Conservation (phyloP, 2,329 filamentous ascomycete genomes). For the Emergomyces africanus region DNA sequence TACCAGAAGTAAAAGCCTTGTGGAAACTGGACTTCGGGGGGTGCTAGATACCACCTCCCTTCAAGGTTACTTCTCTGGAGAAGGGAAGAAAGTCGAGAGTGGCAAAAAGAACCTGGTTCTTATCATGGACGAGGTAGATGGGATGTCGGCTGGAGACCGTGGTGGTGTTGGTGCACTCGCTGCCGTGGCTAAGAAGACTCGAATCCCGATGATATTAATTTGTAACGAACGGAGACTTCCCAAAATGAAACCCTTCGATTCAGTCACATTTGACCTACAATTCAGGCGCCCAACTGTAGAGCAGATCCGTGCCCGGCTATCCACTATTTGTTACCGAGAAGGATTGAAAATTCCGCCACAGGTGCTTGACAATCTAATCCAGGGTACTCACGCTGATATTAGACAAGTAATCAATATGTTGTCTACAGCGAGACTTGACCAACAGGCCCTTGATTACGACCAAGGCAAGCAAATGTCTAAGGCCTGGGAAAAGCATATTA, state of each 20-base stretch:
- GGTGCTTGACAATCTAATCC: conserved; percentile 86
- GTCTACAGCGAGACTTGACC: conserved; percentile 81
- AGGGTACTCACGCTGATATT: conserved; percentile 91
- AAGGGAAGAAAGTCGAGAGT: conserved; percentile 65
- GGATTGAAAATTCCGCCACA: conserved; percentile 69
- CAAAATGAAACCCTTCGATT: conserved; percentile 98
- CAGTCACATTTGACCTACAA: conserved; percentile 67
- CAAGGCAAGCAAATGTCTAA: conserved; percentile 90
- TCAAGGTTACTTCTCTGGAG: conserved; percentile 76
- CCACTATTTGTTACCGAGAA: conserved; percentile 90
- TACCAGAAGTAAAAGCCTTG: conserved; percentile 86
- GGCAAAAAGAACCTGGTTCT: conserved; percentile 87
- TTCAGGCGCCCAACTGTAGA: conserved; percentile 86
- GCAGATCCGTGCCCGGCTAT: conserved; percentile 80
- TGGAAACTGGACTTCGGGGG: conserved; percentile 77
- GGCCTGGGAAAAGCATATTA: conserved; percentile 94
- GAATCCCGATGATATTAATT: conserved; percentile 90
- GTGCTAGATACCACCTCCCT: conserved; percentile 90
- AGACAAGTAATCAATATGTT: conserved; percentile 99
- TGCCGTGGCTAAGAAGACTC: conserved; percentile 87
- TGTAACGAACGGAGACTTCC: conserved; percentile 88
- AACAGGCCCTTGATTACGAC: conserved; percentile 65
- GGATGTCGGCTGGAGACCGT: conserved; percentile 94
- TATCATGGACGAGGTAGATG: conserved; percentile 98
- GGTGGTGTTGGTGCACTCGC: conserved; percentile 91